Percentiles rank a stretch among this genome's conserved stretches.
Evolutionary conservation across 495 filamentous ascomycete genomes (phyloP).

Genomic region (Tirmania nivea): DNA sequence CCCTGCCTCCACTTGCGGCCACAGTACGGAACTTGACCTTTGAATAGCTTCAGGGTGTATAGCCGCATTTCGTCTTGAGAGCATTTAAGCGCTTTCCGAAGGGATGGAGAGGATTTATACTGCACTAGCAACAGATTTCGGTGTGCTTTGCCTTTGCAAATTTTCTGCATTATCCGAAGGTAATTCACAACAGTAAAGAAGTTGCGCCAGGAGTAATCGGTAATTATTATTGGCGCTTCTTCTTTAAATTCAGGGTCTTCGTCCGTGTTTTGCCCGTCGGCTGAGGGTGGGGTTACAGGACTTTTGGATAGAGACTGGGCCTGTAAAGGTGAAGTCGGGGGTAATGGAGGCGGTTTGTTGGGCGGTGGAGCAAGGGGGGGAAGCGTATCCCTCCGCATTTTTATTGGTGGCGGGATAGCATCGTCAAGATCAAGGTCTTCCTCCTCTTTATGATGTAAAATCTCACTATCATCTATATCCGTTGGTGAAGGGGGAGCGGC

Average conservation of each 20-base stretch:
- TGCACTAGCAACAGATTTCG: conserved; percentile 80
- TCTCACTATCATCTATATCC: not conserved
- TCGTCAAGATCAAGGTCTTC: not conserved
- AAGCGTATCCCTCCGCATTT: not conserved
- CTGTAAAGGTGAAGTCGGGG: conserved; percentile 2
- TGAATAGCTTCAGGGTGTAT: conserved; percentile 94
- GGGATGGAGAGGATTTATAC: conserved; percentile 76
- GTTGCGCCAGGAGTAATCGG: conserved; percentile 74
- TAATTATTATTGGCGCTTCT: conserved; percentile 50
- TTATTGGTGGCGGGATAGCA: not conserved
- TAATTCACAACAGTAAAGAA: conserved; percentile 88
- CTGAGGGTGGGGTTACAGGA: not conserved
- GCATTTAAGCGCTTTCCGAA: conserved; percentile 75
- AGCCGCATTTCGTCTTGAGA: conserved; percentile 69
- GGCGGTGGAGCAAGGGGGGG: not conserved
- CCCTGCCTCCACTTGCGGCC: conserved; percentile 93
- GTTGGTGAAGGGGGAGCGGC: not conserved
- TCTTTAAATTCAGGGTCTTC: not conserved
- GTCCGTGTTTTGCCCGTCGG: not conserved
- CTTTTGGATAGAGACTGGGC: conserved; percentile 16
- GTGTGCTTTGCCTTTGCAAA: conserved; percentile 84
- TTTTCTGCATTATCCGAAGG: conserved; percentile 87
- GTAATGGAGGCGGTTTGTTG: conserved; percentile 8
- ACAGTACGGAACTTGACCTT: conserved; percentile 92
- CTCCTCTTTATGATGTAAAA: not conserved